These are phyloP conservation scores for Tricholoma sp. DNA, from an alignment of 768 basidiomycete species.

Conservation along the genomic window DNA sequence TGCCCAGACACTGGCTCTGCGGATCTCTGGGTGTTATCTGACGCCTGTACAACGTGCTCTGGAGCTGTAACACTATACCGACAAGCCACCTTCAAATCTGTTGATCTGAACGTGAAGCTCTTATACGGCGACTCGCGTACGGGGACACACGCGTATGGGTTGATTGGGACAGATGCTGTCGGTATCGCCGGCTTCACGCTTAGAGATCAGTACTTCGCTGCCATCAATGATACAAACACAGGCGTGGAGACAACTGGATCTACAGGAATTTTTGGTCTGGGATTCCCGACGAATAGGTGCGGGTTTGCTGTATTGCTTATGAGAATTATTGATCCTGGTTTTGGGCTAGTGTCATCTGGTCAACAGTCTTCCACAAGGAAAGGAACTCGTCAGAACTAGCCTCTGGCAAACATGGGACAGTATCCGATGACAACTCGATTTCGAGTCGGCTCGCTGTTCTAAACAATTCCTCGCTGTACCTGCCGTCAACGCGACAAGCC, in stretches of 20 bases:
- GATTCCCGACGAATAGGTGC: conserved; percentile 71
- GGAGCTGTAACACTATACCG: conserved; percentile 43
- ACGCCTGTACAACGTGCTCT: conserved; percentile 42
- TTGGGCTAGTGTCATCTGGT: conserved; percentile 4
- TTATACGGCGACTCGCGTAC: conserved; percentile 70
- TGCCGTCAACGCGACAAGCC: background rate
- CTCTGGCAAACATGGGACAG: background rate
- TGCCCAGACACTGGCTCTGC: conserved; percentile 71
- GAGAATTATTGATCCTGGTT: background rate
- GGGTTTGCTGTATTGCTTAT: background rate
- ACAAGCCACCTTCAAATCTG: conserved; percentile 41
- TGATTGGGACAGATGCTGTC: conserved; percentile 56
- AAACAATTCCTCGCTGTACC: background rate
- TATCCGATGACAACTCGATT: background rate
- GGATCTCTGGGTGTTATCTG: conserved; percentile 69
- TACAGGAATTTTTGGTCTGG: conserved; percentile 69
- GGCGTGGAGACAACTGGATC: conserved; percentile 50
- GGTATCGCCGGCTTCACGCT: conserved; percentile 48
- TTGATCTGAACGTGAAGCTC: conserved; percentile 42
- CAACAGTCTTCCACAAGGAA: background rate
- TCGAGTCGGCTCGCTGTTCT: background rate
- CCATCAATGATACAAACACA: conserved; percentile 67
- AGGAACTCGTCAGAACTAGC: background rate
- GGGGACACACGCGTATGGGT: conserved; percentile 62
- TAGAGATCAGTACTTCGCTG: conserved; percentile 54